Percentiles rank a stretch among this genome's conserved stretches.
phyloP scores from a whole-genome alignment of 768 basidiomycete species.

The Dictyophora rubrovolvata region DNA sequence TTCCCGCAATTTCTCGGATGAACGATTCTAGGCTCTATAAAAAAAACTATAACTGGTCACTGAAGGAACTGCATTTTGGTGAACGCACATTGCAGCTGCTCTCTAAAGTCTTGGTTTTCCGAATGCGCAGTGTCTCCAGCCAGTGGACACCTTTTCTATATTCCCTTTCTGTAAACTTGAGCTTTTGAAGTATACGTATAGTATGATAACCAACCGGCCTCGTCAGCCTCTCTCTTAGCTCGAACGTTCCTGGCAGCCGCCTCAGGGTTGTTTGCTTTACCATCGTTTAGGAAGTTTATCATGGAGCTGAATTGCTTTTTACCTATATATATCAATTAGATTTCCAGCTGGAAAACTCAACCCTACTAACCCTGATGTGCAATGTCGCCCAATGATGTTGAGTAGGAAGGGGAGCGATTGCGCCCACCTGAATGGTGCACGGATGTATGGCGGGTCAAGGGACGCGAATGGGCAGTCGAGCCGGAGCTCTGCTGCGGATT shows the following conservation, averaged over 20 bases:
- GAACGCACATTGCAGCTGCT: conserved; percentile 65
- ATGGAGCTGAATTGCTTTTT: conserved; percentile 82
- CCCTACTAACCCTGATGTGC: conserved; percentile 60
- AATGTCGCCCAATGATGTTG: conserved; percentile 75
- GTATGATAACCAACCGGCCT: conserved; percentile 53
- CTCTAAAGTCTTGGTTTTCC: conserved; percentile 72
- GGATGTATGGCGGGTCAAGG: conserved; percentile 67
- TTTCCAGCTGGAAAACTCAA: not conserved
- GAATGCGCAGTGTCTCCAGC: conserved; percentile 81
- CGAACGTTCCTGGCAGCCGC: conserved; percentile 66
- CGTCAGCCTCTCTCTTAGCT: conserved; percentile 83
- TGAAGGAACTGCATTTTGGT: not conserved
- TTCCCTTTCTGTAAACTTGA: conserved; percentile 56
- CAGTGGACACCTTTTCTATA: conserved; percentile 85
- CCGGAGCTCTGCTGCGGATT: conserved; percentile 45
- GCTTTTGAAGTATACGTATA: not conserved
- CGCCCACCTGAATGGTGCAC: conserved; percentile 37
- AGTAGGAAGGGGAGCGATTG: conserved; percentile 73
- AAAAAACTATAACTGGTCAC: not conserved
- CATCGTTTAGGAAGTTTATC: conserved; percentile 61
- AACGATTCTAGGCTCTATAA: conserved; percentile 75
- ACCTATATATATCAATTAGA: conserved; percentile 30
- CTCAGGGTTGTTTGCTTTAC: conserved; percentile 48
- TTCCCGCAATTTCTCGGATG: conserved; percentile 56
- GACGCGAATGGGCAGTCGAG: conserved; percentile 63